phyloP scores from a whole-genome alignment of 495 filamentous ascomycete genomes.

The Xylaria longipes region DNA sequence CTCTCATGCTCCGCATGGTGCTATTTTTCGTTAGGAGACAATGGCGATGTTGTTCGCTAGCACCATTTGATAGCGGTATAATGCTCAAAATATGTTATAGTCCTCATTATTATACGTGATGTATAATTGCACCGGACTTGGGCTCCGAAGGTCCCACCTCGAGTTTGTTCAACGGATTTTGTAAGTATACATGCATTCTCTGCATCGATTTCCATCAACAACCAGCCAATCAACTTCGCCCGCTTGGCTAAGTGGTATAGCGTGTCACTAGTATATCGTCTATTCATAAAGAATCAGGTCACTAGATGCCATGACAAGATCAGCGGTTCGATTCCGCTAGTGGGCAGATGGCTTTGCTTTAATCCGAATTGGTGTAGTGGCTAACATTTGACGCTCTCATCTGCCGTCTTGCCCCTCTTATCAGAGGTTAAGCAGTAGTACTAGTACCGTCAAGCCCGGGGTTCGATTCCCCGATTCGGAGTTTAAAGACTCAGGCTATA shows the following conservation, averaged over 20 bases:
- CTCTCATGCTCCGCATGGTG: no score
- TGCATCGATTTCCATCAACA: background rate
- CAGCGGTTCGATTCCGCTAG: conserved; percentile 27
- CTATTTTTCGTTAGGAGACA: no score
- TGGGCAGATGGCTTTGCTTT: conserved; percentile 21
- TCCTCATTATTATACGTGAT: no score
- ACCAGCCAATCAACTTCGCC: conserved; percentile 9
- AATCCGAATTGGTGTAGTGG: conserved; percentile 46
- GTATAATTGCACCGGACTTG: no score
- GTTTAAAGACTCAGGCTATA: no score
- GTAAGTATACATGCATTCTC: background rate
- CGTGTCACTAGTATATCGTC: conserved; percentile 21
- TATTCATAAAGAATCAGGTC: background rate
- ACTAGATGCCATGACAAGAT: conserved; percentile 26
- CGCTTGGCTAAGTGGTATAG: conserved; percentile 27
- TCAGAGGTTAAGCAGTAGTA: conserved; percentile 23
- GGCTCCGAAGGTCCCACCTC: no score
- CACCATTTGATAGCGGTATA: no score
- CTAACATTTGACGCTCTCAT: conserved; percentile 47
- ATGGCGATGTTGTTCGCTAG: no score
- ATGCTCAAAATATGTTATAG: no score
- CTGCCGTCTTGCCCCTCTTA: no score
- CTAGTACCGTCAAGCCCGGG: conserved; percentile 42
- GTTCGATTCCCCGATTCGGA: conserved; percentile 49
- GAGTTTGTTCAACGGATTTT: no score